phyloP scores from a whole-genome alignment of 345 rosid species.

The Acer saccharum region DNA sequence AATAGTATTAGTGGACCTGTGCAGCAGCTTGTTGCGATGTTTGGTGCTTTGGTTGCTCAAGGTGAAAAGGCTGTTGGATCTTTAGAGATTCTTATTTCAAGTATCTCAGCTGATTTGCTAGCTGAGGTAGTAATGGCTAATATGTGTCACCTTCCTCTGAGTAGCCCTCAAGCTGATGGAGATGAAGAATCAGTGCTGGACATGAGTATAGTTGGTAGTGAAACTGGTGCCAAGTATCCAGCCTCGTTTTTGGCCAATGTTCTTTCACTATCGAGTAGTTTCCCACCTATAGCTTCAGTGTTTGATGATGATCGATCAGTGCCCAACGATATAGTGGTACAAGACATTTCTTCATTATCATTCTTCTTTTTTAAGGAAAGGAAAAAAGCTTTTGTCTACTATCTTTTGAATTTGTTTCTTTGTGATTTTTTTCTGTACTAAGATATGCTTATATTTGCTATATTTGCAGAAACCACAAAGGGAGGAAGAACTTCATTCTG shows the following conservation, averaged over 20 bases:
- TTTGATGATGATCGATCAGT: conserved; percentile 39
- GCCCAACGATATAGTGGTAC: conserved; percentile 46
- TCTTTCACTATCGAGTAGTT: conserved; percentile 74
- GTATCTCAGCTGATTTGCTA: conserved; percentile 89
- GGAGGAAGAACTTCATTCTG: conserved; percentile 47
- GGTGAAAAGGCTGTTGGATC: conserved; percentile 89
- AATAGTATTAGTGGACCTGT: conserved; percentile 72
- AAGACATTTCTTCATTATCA: background rate
- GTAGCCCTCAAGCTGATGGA: conserved; percentile 50
- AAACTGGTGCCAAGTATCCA: conserved; percentile 67
- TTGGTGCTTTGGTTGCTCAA: conserved; percentile 94
- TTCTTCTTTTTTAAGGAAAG: background rate
- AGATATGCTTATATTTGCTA: conserved; percentile 21
- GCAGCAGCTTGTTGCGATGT: conserved; percentile 91
- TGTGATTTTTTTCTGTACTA: conserved; percentile 19
- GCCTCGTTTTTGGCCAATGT: conserved; percentile 69
- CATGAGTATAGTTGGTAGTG: conserved; percentile 73
- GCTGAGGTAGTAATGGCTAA: conserved; percentile 97
- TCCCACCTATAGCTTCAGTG: conserved; percentile 69
- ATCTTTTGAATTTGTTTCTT: background rate
- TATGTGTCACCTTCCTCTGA: conserved; percentile 72
- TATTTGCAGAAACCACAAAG: conserved; percentile 42
- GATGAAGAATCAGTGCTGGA: conserved; percentile 54
- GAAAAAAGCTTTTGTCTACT: background rate
- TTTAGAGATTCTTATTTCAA: conserved; percentile 89